Evolutionary conservation across 2,329 filamentous ascomycete species (phyloP).

Genomic region (Colletotrichum euphorbiae): DNA sequence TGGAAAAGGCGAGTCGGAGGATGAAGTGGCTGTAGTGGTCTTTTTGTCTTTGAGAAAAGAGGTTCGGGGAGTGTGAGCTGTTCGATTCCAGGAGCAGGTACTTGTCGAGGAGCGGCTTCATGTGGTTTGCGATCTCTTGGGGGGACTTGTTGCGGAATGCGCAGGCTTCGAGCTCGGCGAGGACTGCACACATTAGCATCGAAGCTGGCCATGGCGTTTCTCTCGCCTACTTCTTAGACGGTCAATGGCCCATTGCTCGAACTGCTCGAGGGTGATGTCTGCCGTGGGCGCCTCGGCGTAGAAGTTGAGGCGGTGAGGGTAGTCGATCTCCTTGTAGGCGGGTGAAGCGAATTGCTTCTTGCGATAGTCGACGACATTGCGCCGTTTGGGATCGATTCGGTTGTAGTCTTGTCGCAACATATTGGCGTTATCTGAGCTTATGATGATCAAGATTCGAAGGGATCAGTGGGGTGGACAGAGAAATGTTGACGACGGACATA

Average conservation of each 20-base stretch:
- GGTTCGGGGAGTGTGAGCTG: conserved; percentile 68
- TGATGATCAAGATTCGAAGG: conserved; percentile 7
- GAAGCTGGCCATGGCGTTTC: no score
- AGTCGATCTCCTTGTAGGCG: conserved; percentile 80
- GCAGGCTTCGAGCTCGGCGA: conserved; percentile 91
- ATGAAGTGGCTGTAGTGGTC: conserved; percentile 99
- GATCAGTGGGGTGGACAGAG: conserved; percentile 14
- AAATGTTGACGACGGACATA: conserved; percentile 3
- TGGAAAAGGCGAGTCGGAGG: conserved; percentile 89
- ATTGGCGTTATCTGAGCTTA: neutral
- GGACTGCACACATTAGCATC: conserved; percentile 62
- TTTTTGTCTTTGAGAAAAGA: conserved; percentile 83
- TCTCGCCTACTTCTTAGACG: conserved; percentile 76
- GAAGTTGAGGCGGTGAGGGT: conserved; percentile 90
- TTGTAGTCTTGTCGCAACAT: conserved; percentile 66
- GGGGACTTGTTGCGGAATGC: conserved; percentile 91
- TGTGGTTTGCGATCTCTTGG: conserved; percentile 84
- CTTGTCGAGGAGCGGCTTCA: conserved; percentile 88
- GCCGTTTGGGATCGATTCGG: conserved; percentile 76
- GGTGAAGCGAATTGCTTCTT: conserved; percentile 88
- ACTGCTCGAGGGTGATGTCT: conserved; percentile 96
- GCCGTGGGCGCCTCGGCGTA: conserved; percentile 89
- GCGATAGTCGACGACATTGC: conserved; percentile 80
- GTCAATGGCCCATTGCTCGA: conserved; percentile 98
- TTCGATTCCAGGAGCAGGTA: conserved; percentile 85